Conservation (phyloP, 768 basidiomycete species). For the Postia placenta region DNA sequence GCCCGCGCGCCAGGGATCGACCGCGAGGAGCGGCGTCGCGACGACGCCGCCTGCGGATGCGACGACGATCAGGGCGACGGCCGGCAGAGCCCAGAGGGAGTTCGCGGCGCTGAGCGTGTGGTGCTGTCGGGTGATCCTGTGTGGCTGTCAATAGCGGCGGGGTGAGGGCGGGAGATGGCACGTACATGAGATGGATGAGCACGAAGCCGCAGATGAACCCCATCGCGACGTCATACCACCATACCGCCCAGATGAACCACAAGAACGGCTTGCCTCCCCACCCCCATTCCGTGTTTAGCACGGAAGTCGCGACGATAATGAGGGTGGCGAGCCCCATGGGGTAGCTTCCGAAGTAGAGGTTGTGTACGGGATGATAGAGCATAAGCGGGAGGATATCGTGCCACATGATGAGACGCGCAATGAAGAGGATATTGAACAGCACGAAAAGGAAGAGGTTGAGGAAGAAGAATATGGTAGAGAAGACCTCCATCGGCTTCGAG, state of each 20-base stretch:
- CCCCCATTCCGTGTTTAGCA: conserved; percentile 36
- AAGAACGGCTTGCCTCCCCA: conserved; percentile 50
- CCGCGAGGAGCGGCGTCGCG: conserved; percentile 39
- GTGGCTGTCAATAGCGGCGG: not conserved
- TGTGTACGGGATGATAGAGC: conserved; percentile 43
- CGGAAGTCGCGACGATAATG: conserved; percentile 41
- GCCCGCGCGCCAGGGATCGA: conserved; percentile 43
- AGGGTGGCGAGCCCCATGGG: conserved; percentile 62
- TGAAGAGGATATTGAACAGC: conserved; percentile 37
- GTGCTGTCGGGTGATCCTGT: conserved; percentile 52
- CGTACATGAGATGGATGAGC: conserved; percentile 62
- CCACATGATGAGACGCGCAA: conserved; percentile 46
- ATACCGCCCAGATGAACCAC: conserved; percentile 53
- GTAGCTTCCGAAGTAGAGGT: conserved; percentile 41
- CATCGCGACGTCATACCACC: conserved; percentile 61
- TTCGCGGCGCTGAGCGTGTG: conserved; percentile 54
- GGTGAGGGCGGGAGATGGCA: conserved; percentile 2
- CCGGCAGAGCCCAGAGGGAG: conserved; percentile 67
- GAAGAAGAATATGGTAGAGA: conserved; percentile 50
- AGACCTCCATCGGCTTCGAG: conserved; percentile 32
- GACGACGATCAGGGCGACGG: conserved; percentile 67
- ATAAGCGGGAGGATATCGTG: conserved; percentile 46
- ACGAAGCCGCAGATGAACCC: conserved; percentile 57
- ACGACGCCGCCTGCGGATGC: conserved; percentile 62
- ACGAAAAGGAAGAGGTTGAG: conserved; percentile 52